Base-by-base conservation (phyloP, 2,329 filamentous ascomycete genomes). In the Fusarium lyarnte region DNA sequence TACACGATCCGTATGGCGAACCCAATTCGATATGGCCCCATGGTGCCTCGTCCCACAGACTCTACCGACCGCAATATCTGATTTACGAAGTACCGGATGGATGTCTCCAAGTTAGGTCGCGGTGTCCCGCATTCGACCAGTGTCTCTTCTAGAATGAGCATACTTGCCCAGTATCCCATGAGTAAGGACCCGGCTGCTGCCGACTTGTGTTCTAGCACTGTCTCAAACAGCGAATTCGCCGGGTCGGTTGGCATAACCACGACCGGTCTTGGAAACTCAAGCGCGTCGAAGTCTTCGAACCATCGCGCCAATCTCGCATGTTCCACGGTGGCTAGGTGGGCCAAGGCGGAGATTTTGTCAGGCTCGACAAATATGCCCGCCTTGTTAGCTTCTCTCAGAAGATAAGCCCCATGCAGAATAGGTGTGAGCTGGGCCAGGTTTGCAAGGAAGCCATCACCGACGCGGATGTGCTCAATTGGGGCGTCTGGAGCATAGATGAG, bases 71-170 rank as follows among this genome's bases (percentile, higher is more conserved):
- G 79, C 36, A 82, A 68, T 46, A 85, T 83, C 35, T 78, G 78
- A 27, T 70, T 66, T 19, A 79, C 77, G 6, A 81, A 68, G 42
- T 73, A 65, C 29, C 68, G 61, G 60, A 81, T 81, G 35, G 52
- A 72, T 33, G 75, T 70, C 12, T 70, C 74, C 41, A 78, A 79
- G 33, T 77, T 60, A 10, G 52, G 46, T n/a, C 73, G 72, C 11
- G 74, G 74, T 35, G 76, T 70, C 19, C 72, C 74, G 61, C 82
- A 83, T 58, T 80, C 77, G 25, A 78, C 76, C 53, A 84, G 51
- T 11, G 75, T 76, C 65, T 82, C 82, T 58, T 85, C 80, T 38
- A 85, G 70, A 54, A 85, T 80, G n/a, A 84, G 74, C 74, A 82
- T 74, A 41, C 79, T 81, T 11, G 82, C 80, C 81, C 82, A 82